A percentile compares a stretch with the other conserved stretches of the same genome.
Evolutionary conservation across 2,329 filamentous ascomycete genomes (phyloP).

Genomic region (Penicillium vulpinum): DNA sequence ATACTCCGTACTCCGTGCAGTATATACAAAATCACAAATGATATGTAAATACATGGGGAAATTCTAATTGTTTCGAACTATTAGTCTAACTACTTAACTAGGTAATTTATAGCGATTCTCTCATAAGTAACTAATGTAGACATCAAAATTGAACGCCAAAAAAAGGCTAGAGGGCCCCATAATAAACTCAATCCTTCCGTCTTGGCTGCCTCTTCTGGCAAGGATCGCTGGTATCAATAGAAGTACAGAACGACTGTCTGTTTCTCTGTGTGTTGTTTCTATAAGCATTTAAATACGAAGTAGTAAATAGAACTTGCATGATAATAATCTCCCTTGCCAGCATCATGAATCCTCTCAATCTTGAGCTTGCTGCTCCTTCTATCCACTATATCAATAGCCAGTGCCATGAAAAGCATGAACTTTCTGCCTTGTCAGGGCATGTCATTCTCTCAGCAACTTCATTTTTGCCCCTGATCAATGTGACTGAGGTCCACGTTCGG

Average conservation of each 20-base stretch:
- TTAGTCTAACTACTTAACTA: not conserved
- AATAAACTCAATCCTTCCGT: not conserved
- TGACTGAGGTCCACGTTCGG: not conserved
- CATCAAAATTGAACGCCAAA: not conserved
- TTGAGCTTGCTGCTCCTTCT: not conserved
- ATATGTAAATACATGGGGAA: not conserved
- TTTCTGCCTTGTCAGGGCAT: not conserved
- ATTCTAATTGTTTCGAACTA: not conserved
- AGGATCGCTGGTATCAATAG: not conserved
- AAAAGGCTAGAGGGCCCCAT: not conserved
- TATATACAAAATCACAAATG: not conserved
- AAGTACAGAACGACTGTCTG: not conserved
- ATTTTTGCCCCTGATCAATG: not conserved
- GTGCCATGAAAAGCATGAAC: not conserved
- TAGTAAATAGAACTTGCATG: not conserved
- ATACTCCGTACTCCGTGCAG: too few relatives aligned
- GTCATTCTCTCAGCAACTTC: not conserved
- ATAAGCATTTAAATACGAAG: not conserved
- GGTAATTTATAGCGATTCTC: not conserved
- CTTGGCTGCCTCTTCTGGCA: not conserved
- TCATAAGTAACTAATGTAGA: not conserved
- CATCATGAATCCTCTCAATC: not conserved
- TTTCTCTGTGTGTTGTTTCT: not conserved
- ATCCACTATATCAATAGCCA: not conserved
- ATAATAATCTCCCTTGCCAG: fast-evolving